A percentile compares a stretch with the other conserved stretches of the same genome.
These are phyloP conservation scores for Beta macrorhiza DNA, from an alignment of 179 eudicot species.

Conservation along the genomic window DNA sequence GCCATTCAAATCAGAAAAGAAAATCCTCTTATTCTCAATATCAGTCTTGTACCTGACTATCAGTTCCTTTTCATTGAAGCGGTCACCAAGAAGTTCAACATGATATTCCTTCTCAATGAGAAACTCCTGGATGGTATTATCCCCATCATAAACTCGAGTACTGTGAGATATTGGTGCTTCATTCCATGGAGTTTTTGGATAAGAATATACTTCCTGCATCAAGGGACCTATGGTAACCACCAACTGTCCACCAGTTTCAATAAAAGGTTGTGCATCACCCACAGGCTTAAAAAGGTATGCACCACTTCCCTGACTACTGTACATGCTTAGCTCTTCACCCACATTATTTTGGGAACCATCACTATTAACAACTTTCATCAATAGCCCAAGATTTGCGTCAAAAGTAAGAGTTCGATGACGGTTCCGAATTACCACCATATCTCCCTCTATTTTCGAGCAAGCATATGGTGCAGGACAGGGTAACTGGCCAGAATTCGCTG, in stretches of 20 bases:
- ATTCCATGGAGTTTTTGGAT: slow-evolving; percentile 74
- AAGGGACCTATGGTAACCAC: slow-evolving; percentile 68
- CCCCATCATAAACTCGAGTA: slow-evolving; percentile 69
- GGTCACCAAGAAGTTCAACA: slow-evolving; percentile 70
- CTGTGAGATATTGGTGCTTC: slow-evolving; percentile 76
- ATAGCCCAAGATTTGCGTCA: slow-evolving; percentile 55
- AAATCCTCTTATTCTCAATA: slow-evolving; percentile 60
- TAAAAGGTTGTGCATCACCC: slow-evolving; percentile 72
- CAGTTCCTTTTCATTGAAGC: slow-evolving; percentile 71
- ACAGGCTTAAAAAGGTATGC: slow-evolving; percentile 88
- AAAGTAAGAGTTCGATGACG: slow-evolving; percentile 60
- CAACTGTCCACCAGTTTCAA: slow-evolving; percentile 50
- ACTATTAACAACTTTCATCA: slow-evolving; percentile 49
- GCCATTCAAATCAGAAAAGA: slow-evolving; percentile 89
- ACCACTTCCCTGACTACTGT: slow-evolving; percentile 83
- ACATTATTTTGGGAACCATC: slow-evolving; percentile 51
- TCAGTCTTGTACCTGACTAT: slow-evolving; percentile 89
- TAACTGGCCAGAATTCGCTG: slow-evolving; percentile 38
- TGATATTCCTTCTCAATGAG: slow-evolving; percentile 91
- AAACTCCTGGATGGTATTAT: slow-evolving; percentile 60
- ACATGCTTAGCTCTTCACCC: slow-evolving; percentile 83
- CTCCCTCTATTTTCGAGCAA: slow-evolving; percentile 68
- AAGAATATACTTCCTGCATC: slow-evolving; percentile 76
- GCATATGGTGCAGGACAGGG: slow-evolving; percentile 67
- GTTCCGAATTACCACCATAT: slow-evolving; percentile 51